Evolutionary conservation across 805 yeast species (phyloP).

Genomic region (Wickerhamomyces rabaulensis): DNA sequence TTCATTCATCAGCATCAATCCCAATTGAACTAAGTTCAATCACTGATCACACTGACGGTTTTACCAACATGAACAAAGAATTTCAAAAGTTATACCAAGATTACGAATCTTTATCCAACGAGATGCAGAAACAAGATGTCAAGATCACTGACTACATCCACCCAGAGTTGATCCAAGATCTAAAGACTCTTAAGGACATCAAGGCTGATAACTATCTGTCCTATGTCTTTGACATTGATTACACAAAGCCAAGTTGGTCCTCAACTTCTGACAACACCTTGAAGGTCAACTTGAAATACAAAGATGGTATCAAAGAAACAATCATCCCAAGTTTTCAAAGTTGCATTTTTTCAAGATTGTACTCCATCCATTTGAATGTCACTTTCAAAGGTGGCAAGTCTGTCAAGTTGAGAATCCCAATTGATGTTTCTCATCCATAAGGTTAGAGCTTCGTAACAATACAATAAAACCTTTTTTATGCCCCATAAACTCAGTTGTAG

Average conservation of each 20-base stretch:
- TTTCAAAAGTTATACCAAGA: constrained; percentile 15
- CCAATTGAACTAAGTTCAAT: constrained; percentile 36
- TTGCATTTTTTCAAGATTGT: constrained; percentile 56
- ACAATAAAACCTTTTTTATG: too few species aligned
- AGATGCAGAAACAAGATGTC: constrained; percentile 6
- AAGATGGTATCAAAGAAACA: constrained; percentile 41
- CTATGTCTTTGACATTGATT: constrained; percentile 14
- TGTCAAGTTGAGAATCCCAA: constrained; percentile 30
- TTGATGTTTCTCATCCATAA: constrained; percentile 7
- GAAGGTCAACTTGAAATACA: constrained; percentile 34
- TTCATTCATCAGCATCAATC: constrained; percentile 30
- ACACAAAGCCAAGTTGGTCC: constrained; percentile 20
- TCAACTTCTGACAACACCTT: constrained; percentile 8
- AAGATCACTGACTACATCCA: constrained; percentile 10
- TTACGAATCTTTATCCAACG: constrained; percentile 14
- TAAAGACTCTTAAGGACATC: constrained; percentile 16
- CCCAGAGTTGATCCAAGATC: constrained; percentile 11
- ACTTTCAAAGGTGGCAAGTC: constrained; percentile 29
- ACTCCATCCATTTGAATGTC: constrained; percentile 44
- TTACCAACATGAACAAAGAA: constrained; percentile 18
- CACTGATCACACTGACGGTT: constrained; percentile 13
- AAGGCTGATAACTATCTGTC: constrained; percentile 7
- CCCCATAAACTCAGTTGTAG: too few species aligned
- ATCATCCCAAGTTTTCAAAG: constrained; percentile 61
- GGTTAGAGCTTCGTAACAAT: too few species aligned